Evolutionary conservation across 257 asterid species (phyloP).

Genomic region (Coffea canephora): DNA sequence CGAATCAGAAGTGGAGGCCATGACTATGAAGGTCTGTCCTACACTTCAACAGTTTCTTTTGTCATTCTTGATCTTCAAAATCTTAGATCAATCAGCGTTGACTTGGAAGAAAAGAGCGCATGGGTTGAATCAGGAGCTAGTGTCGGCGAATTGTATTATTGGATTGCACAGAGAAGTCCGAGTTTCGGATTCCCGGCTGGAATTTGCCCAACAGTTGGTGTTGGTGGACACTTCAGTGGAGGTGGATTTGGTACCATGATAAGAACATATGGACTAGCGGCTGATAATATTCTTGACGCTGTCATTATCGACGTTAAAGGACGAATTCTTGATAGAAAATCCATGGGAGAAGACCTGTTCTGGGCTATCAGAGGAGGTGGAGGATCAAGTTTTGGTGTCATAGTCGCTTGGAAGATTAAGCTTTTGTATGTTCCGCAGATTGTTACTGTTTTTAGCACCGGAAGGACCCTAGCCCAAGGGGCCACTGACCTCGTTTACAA

Average conservation of each 20-base stretch:
- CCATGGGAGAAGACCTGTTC: conserved; percentile 61
- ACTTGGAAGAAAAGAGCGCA: conserved; percentile 35
- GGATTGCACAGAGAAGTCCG: conserved; percentile 28
- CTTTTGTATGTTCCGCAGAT: conserved; percentile 41
- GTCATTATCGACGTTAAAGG: conserved; percentile 37
- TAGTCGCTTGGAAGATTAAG: conserved; percentile 53
- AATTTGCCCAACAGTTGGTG: conserved; percentile 48
- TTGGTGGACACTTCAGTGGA: conserved; percentile 62
- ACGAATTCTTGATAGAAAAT: conserved; percentile 32
- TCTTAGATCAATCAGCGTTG: conserved; percentile 34
- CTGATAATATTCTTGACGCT: conserved; percentile 51
- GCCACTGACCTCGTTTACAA: conserved; percentile 28
- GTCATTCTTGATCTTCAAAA: conserved; percentile 40
- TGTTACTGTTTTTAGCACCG: conserved; percentile 42
- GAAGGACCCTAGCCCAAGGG: conserved; percentile 23
- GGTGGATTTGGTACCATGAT: conserved; percentile 52
- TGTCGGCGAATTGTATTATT: conserved; percentile 46
- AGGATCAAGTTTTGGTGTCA: conserved; percentile 58
- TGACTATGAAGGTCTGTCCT: conserved; percentile 39
- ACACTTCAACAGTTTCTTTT: conserved; percentile 27
- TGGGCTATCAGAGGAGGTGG: conserved; percentile 80
- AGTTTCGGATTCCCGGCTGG: conserved; percentile 48
- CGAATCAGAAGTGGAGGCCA: conserved; percentile 52
- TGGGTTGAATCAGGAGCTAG: conserved; percentile 56
- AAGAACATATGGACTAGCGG: conserved; percentile 49